These are phyloP conservation scores for Globisporangium lucens DNA, from an alignment of 352 stramenopile species.

Conservation along the genomic window DNA sequence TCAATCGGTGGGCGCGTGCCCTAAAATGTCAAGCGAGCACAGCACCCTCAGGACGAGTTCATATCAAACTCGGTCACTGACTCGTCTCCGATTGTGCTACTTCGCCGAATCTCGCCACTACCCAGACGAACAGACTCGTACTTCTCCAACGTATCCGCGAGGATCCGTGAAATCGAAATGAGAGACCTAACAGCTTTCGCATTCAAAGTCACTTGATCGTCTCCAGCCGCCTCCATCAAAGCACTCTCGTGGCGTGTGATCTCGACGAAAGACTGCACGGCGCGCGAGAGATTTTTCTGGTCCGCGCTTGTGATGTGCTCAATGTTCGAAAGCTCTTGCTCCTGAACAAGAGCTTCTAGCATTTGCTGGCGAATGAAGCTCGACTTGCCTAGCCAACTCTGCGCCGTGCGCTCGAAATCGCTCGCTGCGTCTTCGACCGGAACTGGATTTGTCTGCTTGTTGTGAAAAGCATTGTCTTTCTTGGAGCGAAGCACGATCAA, in stretches of 20 bases:
- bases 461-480: constrained; percentile 22
- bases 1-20: too few species aligned
- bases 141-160: constrained; percentile 45
- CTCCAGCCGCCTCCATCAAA: neutral
- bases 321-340: constrained; percentile 40
- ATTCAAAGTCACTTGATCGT: constrained; percentile 18
- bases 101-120: constrained; percentile 1
- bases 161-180: constrained; percentile 41
- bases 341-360: constrained; percentile 49
- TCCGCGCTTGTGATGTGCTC: constrained; percentile 27
- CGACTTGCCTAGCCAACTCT: constrained; percentile 44
- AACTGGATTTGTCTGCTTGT: constrained; percentile 8
- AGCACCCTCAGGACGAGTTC: constrained; percentile 11
- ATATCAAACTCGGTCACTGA: constrained; percentile 30
- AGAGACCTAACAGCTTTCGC: constrained; percentile 30
- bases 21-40: neutral
- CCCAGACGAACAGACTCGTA: constrained; percentile 16
- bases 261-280: constrained; percentile 40
- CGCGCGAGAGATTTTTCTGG: constrained; percentile 25
- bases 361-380: constrained; percentile 45
- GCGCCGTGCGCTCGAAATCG: constrained; percentile 54
- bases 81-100: constrained; percentile 19
- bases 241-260: constrained; percentile 15
- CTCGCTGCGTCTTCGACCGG: constrained; percentile 7
- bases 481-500: constrained; percentile 63